phyloP scores from a whole-genome alignment of 768 basidiomycete genomes.

The Trametes cubensis region DNA sequence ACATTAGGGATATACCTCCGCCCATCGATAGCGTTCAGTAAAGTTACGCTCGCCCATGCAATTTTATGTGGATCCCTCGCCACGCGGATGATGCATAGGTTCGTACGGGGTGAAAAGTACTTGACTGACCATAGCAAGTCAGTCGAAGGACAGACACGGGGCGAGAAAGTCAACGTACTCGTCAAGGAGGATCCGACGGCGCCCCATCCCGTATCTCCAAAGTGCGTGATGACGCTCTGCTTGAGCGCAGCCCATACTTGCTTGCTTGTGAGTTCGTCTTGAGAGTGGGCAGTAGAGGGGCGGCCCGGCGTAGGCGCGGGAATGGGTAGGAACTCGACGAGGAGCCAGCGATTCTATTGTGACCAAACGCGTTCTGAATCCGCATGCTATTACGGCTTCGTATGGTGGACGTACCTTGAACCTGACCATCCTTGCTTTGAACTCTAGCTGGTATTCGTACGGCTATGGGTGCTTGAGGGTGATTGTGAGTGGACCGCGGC shows the following conservation, averaged over 20 bases:
- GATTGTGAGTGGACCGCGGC: too few relatives aligned
- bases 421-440: slow-evolving; percentile 1
- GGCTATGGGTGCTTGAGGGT: too few relatives aligned
- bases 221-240: slow-evolving; percentile 69
- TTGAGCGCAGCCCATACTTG: slow-evolving; percentile 70
- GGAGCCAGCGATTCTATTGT: slow-evolving; percentile 80
- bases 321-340: slow-evolving; percentile 75
- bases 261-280: slow-evolving; percentile 54
- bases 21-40: slow-evolving; percentile 66
- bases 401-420: slow-evolving; percentile 7
- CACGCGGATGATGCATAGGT: slow-evolving; percentile 84
- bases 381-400: too few relatives aligned
- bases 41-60: slow-evolving; percentile 78
- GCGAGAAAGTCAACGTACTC: slow-evolving; percentile 61
- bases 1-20: slow-evolving; percentile 70
- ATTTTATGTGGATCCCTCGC: slow-evolving; percentile 78
- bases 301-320: slow-evolving; percentile 25
- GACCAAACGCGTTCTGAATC: too few relatives aligned
- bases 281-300: slow-evolving; percentile 20
- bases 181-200: slow-evolving; percentile 70
- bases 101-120: slow-evolving; percentile 84
- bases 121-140: slow-evolving; percentile 56
- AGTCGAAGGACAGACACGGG: too few relatives aligned
- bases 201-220: slow-evolving; percentile 89
- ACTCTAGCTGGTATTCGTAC: too few relatives aligned